Evolutionary conservation across 306 rosid species (phyloP).

Genomic region (Macrotyloma uniflorum): DNA sequence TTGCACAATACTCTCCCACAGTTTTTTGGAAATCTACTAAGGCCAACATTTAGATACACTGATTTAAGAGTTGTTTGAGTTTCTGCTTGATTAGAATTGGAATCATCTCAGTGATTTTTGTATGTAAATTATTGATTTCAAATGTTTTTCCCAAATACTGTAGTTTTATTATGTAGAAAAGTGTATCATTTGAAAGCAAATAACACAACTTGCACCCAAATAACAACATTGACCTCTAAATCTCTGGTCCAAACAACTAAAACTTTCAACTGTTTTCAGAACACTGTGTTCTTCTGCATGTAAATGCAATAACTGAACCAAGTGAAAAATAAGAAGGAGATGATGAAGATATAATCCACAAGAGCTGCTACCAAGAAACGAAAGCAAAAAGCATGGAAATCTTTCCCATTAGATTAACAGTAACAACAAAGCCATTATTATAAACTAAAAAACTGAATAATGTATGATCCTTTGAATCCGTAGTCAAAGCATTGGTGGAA

Average conservation of each 20-base stretch:
- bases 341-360: background rate
- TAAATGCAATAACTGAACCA: background rate
- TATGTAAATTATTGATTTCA: too few relatives aligned
- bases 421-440: too few relatives aligned
- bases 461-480: background rate
- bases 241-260: background rate
- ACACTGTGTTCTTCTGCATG: background rate
- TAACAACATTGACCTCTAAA: background rate
- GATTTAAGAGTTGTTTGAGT: too few relatives aligned
- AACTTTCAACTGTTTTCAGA: background rate
- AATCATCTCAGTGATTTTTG: too few relatives aligned
- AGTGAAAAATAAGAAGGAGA: background rate
- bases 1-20: background rate
- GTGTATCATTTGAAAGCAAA: too few relatives aligned
- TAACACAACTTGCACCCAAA: background rate
- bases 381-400: too few relatives aligned
- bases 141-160: too few relatives aligned
- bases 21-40: background rate
- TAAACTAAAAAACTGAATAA: too few relatives aligned
- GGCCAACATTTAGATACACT: too few relatives aligned
- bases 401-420: too few relatives aligned
- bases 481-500: conserved; percentile 45
- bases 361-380: background rate
- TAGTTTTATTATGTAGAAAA: too few relatives aligned
- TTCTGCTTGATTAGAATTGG: too few relatives aligned